These are phyloP conservation scores for Aspergillus tanneri DNA, from an alignment of 2,329 filamentous ascomycete species.

Conservation along the genomic window DNA sequence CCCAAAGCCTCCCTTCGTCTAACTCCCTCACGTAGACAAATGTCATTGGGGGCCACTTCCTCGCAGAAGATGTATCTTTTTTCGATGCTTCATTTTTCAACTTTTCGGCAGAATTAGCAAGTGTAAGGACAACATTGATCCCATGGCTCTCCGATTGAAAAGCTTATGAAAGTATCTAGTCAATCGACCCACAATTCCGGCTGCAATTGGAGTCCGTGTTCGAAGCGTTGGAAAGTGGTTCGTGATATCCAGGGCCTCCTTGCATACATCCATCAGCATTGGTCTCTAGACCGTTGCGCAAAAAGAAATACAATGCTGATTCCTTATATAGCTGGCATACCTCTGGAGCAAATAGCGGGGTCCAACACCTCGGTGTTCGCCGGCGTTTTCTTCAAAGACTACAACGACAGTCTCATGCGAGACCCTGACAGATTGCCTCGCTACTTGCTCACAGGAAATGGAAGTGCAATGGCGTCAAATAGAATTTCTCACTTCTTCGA, in stretches of 20 bases:
- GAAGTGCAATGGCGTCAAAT: slow-evolving; percentile 25
- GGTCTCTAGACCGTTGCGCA: too few relatives aligned
- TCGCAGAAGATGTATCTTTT: slow-evolving; percentile 11
- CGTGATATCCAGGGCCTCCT: too few relatives aligned
- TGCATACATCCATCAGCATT: not conserved
- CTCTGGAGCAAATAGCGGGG: slow-evolving; percentile 20
- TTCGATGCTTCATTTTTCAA: slow-evolving; percentile 21
- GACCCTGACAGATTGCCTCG: slow-evolving; percentile 25
- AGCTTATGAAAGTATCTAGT: too few relatives aligned
- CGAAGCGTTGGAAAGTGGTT: slow-evolving; percentile 21
- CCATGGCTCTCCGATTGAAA: too few relatives aligned
- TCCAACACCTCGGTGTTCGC: slow-evolving; percentile 23
- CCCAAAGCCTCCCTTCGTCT: not conserved
- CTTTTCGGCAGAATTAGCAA: slow-evolving; percentile 11
- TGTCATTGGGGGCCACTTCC: slow-evolving; percentile 14
- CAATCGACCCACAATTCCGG: slow-evolving; percentile 16
- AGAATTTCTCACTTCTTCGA: slow-evolving; percentile 32
- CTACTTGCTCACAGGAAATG: slow-evolving; percentile 16
- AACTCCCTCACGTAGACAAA: slow-evolving; percentile 8
- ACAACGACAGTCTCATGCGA: slow-evolving; percentile 14
- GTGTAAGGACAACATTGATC: too few relatives aligned
- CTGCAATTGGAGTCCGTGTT: slow-evolving; percentile 23
- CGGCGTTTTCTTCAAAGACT: slow-evolving; percentile 24
- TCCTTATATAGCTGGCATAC: not conserved
- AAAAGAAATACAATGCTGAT: too few relatives aligned